phyloP scores from a whole-genome alignment of 441 rosid species.

The Pelargonium cotyledonis region DNA sequence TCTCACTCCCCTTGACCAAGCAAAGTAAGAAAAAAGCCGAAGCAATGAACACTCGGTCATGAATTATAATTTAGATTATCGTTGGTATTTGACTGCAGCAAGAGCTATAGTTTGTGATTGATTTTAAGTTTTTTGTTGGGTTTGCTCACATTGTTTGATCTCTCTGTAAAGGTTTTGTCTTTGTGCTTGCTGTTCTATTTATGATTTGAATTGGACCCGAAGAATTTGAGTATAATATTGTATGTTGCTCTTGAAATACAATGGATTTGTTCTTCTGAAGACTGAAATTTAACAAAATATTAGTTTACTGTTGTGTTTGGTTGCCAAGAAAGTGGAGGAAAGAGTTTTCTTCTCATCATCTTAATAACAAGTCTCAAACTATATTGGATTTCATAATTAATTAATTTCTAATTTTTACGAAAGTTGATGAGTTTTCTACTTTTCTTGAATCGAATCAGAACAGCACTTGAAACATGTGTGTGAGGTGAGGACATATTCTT shows the following conservation, averaged over 20 bases:
- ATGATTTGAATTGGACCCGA: background rate
- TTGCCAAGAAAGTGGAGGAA: too few species aligned
- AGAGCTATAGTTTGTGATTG: conserved; percentile 1
- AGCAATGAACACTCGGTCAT: conserved; percentile 25
- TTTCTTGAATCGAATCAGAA: too few species aligned
- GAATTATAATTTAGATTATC: conserved; percentile 9
- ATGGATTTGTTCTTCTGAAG: too few species aligned
- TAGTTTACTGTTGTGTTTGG: too few species aligned
- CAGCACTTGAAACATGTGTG: too few species aligned
- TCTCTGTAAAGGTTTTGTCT: background rate
- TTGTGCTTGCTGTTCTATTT: background rate
- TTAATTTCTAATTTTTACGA: too few species aligned
- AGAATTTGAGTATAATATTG: background rate
- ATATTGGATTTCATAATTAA: too few species aligned
- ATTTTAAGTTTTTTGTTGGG: background rate
- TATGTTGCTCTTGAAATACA: background rate
- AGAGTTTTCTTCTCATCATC: too few species aligned
- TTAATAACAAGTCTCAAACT: too few species aligned
- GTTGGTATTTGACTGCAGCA: background rate
- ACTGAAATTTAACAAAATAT: too few species aligned
- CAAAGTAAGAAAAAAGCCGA: conserved; percentile 62
- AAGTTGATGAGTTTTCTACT: too few species aligned
- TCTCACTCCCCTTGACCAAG: conserved; percentile 67
- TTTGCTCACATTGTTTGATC: background rate
- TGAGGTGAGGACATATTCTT: too few species aligned